phyloP scores from a whole-genome alignment of 2,329 filamentous ascomycete genomes.

The Colletotrichum lentis region DNA sequence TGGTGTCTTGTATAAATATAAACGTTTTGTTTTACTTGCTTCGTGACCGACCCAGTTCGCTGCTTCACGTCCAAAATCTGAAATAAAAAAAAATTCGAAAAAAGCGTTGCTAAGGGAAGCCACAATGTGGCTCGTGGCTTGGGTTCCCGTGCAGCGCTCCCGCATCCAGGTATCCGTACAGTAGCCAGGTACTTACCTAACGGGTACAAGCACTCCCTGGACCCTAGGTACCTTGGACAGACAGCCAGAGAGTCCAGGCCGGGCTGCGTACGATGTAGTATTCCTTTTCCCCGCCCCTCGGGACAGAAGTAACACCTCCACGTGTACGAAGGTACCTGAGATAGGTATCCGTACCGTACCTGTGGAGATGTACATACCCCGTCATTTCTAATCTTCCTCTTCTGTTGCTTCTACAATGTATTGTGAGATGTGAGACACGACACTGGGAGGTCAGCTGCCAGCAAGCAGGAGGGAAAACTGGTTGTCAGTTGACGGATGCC shows the following conservation, averaged over 20 bases:
- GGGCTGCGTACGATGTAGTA: too few relatives aligned
- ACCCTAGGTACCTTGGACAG: too few relatives aligned
- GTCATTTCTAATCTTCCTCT: neutral
- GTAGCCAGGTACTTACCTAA: too few relatives aligned
- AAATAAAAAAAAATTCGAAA: constrained; percentile 15
- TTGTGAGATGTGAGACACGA: neutral
- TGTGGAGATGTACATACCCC: neutral
- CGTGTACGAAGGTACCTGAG: too few relatives aligned
- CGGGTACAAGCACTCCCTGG: too few relatives aligned
- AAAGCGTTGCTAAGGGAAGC: constrained; percentile 33
- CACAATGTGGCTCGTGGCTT: constrained; percentile 37
- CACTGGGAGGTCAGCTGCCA: too few relatives aligned
- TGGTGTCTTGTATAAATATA: neutral
- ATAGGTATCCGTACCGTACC: too few relatives aligned
- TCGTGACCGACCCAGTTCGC: constrained; percentile 25
- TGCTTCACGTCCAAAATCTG: neutral
- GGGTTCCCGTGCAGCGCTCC: constrained; percentile 5
- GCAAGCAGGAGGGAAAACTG: neutral
- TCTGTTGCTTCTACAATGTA: neutral
- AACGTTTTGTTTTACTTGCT: neutral
- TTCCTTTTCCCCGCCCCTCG: constrained; percentile 10
- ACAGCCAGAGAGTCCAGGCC: neutral
- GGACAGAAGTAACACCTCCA: too few relatives aligned
- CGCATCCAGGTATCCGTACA: too few relatives aligned
- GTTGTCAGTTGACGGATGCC: neutral